A percentile compares a stretch with the other conserved stretches of the same genome.
Conservation (phyloP, 2,329 filamentous ascomycete species). For the Neurospora crassa region DNA sequence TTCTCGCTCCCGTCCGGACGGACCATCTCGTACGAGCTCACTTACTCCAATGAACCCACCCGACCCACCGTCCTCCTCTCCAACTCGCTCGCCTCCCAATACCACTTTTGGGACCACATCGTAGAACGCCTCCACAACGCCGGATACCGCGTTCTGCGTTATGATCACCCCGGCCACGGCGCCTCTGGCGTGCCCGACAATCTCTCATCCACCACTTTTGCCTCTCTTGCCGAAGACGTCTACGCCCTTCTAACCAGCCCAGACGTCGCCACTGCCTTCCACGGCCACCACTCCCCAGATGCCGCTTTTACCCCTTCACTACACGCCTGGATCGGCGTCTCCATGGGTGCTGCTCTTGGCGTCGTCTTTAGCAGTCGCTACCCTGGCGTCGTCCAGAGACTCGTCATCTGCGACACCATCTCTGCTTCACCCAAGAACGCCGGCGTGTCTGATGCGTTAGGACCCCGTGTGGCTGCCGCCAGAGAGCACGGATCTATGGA, state of each 20-base stretch:
- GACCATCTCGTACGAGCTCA: neutral
- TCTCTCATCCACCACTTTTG: constrained; percentile 28
- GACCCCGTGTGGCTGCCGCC: constrained; percentile 24
- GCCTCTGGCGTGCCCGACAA: constrained; percentile 25
- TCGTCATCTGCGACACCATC: constrained; percentile 32
- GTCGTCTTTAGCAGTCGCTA: constrained; percentile 29
- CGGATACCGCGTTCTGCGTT: constrained; percentile 32
- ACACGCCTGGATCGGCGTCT: constrained; percentile 34
- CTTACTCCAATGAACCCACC: neutral
- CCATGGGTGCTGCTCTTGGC: constrained; percentile 33
- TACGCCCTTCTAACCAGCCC: constrained; percentile 25
- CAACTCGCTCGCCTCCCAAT: constrained; percentile 29
- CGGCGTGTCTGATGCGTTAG: constrained; percentile 28
- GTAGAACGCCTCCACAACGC: constrained; percentile 23
- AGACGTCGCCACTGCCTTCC: constrained; percentile 16
- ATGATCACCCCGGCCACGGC: constrained; percentile 35
- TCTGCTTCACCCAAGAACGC: constrained; percentile 27
- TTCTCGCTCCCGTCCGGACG: neutral
- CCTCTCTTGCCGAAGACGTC: constrained; percentile 29
- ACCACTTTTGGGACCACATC: constrained; percentile 30
- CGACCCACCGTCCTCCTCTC: constrained; percentile 26
- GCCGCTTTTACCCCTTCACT: constrained; percentile 10
- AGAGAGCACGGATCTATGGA: constrained; percentile 24
- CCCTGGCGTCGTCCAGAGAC: constrained; percentile 27
- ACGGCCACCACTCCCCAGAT: neutral